phyloP scores from a whole-genome alignment of 2,329 filamentous ascomycete species.

The Cryoendolithus antarcticus region DNA sequence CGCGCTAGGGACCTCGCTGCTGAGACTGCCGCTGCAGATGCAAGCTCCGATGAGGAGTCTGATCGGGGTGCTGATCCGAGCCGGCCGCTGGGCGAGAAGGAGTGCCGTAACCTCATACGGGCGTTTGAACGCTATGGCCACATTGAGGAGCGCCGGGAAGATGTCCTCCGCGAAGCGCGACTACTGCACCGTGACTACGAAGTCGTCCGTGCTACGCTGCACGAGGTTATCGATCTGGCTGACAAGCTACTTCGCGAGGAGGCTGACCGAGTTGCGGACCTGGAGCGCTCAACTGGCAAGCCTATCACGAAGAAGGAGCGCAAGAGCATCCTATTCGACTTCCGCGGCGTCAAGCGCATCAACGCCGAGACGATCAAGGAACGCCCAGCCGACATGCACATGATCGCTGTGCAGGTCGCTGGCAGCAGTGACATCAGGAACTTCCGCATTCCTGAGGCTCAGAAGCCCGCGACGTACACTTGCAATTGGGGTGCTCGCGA shows the following conservation, averaged over 20 bases:
- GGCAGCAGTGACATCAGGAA: slow-evolving; percentile 54
- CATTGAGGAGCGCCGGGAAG: slow-evolving; percentile 75
- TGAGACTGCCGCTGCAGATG: slow-evolving; percentile 38
- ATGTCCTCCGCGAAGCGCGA: slow-evolving; percentile 77
- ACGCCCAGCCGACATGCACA: slow-evolving; percentile 74
- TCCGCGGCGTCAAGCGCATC: slow-evolving; percentile 81
- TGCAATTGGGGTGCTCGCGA: slow-evolving; percentile 87
- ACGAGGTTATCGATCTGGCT: slow-evolving; percentile 64
- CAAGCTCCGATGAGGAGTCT: slow-evolving; percentile 45
- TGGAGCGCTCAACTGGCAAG: slow-evolving; percentile 63
- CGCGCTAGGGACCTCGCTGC: slow-evolving; percentile 55
- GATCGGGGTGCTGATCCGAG: slow-evolving; percentile 59
- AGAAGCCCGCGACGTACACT: slow-evolving; percentile 81
- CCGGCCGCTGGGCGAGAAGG: slow-evolving; percentile 82
- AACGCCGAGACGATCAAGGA: slow-evolving; percentile 94
- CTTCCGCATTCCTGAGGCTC: slow-evolving; percentile 82
- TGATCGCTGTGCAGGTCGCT: slow-evolving; percentile 64
- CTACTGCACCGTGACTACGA: slow-evolving; percentile 69
- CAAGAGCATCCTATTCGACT: slow-evolving; percentile 93
- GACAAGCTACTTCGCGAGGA: slow-evolving; percentile 66
- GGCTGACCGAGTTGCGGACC: slow-evolving; percentile 44
- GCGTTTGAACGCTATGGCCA: slow-evolving; percentile 86
- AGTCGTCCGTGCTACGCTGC: slow-evolving; percentile 63
- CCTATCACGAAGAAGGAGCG: slow-evolving; percentile 89
- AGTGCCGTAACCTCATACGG: slow-evolving; percentile 80